These are phyloP conservation scores for Saccharomycopsis malanga DNA, from an alignment of 805 yeast genomes.

Conservation along the genomic window DNA sequence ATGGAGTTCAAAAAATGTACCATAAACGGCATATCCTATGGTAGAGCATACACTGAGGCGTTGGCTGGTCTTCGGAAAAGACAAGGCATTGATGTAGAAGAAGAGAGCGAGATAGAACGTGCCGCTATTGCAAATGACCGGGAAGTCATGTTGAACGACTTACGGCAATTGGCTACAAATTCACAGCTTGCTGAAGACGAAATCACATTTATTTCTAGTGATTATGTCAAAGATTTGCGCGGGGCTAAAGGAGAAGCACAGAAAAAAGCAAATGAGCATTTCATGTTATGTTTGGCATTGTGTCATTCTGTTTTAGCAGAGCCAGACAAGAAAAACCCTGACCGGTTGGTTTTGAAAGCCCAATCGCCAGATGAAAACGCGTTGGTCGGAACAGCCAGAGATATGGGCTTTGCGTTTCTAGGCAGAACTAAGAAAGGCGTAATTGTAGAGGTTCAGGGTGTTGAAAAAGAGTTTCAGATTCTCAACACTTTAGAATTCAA, in stretches of 20 bases:
- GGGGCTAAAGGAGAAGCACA: slow-evolving; percentile 48
- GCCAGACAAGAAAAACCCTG: slow-evolving; percentile 52
- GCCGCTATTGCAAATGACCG: slow-evolving; percentile 51
- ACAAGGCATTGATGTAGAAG: slow-evolving; percentile 68
- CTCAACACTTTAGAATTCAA: slow-evolving; percentile 70
- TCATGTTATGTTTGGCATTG: slow-evolving; percentile 67
- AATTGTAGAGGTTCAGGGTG: slow-evolving; percentile 62
- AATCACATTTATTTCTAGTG: slow-evolving; percentile 61
- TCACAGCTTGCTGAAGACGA: slow-evolving; percentile 47
- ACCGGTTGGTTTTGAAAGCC: slow-evolving; percentile 53
- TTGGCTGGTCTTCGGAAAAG: slow-evolving; percentile 71
- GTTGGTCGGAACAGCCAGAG: slow-evolving; percentile 72
- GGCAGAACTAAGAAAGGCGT: slow-evolving; percentile 64
- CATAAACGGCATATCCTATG: slow-evolving; percentile 64
- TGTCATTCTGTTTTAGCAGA: slow-evolving; percentile 78
- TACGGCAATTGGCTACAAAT: slow-evolving; percentile 34
- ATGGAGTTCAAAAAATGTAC: slow-evolving; percentile 84
- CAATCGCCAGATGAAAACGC: slow-evolving; percentile 90
- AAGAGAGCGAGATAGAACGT: slow-evolving; percentile 46
- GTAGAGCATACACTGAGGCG: slow-evolving; percentile 79
- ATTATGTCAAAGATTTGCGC: slow-evolving; percentile 54
- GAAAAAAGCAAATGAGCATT: slow-evolving; percentile 56
- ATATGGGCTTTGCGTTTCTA: slow-evolving; percentile 61
- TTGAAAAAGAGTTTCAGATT: slow-evolving; percentile 61
- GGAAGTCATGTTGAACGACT: slow-evolving; percentile 46